Evolutionary conservation across 202 grass and related monocot genomes (phyloP).

Genomic region (Dendrocalamus latiflorus): DNA sequence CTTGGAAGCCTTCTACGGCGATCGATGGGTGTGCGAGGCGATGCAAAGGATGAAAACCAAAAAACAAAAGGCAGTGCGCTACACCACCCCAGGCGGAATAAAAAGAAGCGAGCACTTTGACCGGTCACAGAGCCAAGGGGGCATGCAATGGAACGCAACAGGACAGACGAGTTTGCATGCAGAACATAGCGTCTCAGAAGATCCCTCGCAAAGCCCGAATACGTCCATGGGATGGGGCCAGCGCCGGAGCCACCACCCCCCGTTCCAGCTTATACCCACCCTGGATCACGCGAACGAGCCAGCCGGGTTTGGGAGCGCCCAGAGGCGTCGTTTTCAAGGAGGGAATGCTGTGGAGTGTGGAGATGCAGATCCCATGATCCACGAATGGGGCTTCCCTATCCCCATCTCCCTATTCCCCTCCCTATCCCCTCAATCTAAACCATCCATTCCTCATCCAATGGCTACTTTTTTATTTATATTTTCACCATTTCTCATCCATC

Average conservation of each 20-base stretch:
- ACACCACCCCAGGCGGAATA: not conserved
- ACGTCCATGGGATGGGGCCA: not conserved
- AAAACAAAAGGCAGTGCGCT: not conserved
- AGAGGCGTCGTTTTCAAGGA: slow-evolving; percentile 20
- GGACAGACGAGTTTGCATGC: not conserved
- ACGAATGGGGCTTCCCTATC: too few species aligned
- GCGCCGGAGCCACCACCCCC: not conserved
- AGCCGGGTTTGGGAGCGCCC: not conserved
- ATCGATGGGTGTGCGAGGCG: slow-evolving; percentile 4
- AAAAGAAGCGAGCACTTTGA: slow-evolving; percentile 9
- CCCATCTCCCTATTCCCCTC: too few species aligned
- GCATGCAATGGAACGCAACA: not conserved
- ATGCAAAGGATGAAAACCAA: not conserved
- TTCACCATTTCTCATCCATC: too few species aligned
- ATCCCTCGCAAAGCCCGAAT: not conserved
- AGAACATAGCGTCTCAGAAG: not conserved
- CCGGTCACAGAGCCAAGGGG: not conserved
- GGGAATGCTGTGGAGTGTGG: too few species aligned
- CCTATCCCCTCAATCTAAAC: too few species aligned
- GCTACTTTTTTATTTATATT: too few species aligned
- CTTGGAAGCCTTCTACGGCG: slow-evolving; percentile 40
- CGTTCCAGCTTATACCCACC: not conserved
- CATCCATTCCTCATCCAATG: too few species aligned
- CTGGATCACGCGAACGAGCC: not conserved
- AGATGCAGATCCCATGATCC: slow-evolving; percentile 54